phyloP scores from a whole-genome alignment of 1,139 yeast genomes.

The Scheffersomyces illinoinensis region DNA sequence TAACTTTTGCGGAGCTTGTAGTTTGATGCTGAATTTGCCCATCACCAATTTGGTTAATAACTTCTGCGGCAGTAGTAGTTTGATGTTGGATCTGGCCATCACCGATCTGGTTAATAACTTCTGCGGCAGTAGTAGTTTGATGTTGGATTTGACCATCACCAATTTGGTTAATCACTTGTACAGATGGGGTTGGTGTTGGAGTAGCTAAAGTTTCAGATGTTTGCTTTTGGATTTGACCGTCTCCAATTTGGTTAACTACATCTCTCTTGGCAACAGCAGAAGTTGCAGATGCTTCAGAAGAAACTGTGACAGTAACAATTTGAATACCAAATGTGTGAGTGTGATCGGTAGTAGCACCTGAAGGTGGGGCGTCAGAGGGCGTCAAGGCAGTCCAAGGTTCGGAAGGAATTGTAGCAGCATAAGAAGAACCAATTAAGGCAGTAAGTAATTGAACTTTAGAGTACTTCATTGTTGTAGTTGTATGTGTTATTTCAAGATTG shows the following conservation, averaged over 20 bases:
- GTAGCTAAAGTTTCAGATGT: conserved; percentile 27
- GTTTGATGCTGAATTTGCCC: conserved; percentile 40
- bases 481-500: neutral
- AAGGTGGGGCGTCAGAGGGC: conserved; percentile 53
- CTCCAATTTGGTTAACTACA: conserved; percentile 26
- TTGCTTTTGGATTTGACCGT: conserved; percentile 29
- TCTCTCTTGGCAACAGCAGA: conserved; percentile 25
- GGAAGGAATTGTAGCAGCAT: conserved; percentile 68
- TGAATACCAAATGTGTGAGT: conserved; percentile 68
- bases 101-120: conserved; percentile 28
- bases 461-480: conserved; percentile 26
- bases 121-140: conserved; percentile 34
- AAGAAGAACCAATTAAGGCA: conserved; percentile 46
- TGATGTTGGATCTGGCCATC: conserved; percentile 57
- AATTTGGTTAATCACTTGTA: conserved; percentile 14
- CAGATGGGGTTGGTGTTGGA: conserved; percentile 5
- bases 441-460: conserved; percentile 26
- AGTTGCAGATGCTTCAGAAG: conserved; percentile 27
- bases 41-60: conserved; percentile 38
- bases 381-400: conserved; percentile 76
- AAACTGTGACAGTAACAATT: conserved; percentile 46
- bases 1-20: conserved; percentile 29
- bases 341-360: conserved; percentile 66
- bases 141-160: conserved; percentile 44
- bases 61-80: conserved; percentile 28